Evolutionary conservation across 305 asterid genomes (phyloP), one percentile per base, ranked within the genome.

Genomic region (Rubia peregrina): DNA sequence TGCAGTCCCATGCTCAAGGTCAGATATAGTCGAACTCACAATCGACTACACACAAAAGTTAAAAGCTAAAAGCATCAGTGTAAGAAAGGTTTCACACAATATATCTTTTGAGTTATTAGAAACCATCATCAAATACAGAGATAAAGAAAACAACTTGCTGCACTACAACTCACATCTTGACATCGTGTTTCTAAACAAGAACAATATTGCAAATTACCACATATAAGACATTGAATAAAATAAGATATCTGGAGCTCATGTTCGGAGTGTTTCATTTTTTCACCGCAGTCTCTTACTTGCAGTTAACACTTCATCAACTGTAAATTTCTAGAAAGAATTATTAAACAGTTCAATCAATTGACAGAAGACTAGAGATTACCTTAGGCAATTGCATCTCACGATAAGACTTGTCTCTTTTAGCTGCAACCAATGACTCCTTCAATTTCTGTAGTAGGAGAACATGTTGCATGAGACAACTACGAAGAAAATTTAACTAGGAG

Each of bases 161-260:
- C 30, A 26, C 30, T 26, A 0, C 30, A 26, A 26, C 30, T 26
- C 30, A 2, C 2, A 2, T 2, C 30, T 26, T 1, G 30, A 26
- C 30, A 26, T 26, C 1, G 2, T 26, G 30, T 26, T 26, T 17
- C 12, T 65, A 2, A 22, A 55, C 56, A 22, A 19, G 17, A 49
- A 26, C 13, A 51, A 40, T 51, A 64, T 9, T 38, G 22, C 22
- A 44, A 2, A 1, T 30, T 7, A 16, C 24, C 11, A 11, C 19
- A 26, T 9, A 4, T 55, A 38, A 61, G 22, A 41, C 69, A 17
- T 64, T 36, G 64, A 38, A 36, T 63, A 41, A 59, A 43, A 42
- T 61, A 72, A 71, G 67, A 84, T 73, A 89, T 92, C 94, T 87
- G 86, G 71, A 87, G 87, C 80, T 89, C 90, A 78, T 80, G 82